A percentile compares a stretch with the other conserved stretches of the same genome.
These are phyloP conservation scores for Dunaliella primolecta DNA, from an alignment of 139 green algal genomes.

Conservation along the genomic window DNA sequence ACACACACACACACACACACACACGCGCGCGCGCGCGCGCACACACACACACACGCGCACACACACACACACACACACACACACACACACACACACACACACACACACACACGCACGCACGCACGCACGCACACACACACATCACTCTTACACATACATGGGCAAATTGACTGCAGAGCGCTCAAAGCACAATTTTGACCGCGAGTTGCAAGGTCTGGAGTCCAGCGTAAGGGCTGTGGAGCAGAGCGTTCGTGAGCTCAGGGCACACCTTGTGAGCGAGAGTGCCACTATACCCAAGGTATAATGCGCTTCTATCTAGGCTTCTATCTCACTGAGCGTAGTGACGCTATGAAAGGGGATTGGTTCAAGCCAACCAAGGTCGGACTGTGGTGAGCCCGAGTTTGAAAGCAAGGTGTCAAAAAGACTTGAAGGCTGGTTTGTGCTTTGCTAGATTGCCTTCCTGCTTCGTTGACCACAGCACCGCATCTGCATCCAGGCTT, in stretches of 20 bases:
- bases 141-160: too few species aligned
- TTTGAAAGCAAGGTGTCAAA: too few species aligned
- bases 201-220: constrained; percentile 15
- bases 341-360: too few species aligned
- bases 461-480: too few species aligned
- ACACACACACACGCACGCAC: neutral
- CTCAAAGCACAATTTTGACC: constrained; percentile 12
- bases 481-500: too few species aligned
- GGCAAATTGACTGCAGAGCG: neutral
- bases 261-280: constrained; percentile 25
- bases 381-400: too few species aligned
- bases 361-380: too few species aligned
- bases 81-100: neutral
- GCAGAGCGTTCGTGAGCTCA: constrained; percentile 25
- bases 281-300: constrained; percentile 37
- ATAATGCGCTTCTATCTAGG: neutral
- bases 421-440: too few species aligned
- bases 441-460: too few species aligned
- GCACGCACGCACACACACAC: neutral
- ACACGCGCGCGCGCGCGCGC: neutral
- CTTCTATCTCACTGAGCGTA: too few species aligned
- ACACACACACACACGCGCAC: neutral
- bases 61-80: neutral
- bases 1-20: neutral
- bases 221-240: constrained; percentile 39